These are phyloP conservation scores for Aspergillus vadensis DNA, from an alignment of 2,329 filamentous ascomycete genomes.

Conservation along the genomic window DNA sequence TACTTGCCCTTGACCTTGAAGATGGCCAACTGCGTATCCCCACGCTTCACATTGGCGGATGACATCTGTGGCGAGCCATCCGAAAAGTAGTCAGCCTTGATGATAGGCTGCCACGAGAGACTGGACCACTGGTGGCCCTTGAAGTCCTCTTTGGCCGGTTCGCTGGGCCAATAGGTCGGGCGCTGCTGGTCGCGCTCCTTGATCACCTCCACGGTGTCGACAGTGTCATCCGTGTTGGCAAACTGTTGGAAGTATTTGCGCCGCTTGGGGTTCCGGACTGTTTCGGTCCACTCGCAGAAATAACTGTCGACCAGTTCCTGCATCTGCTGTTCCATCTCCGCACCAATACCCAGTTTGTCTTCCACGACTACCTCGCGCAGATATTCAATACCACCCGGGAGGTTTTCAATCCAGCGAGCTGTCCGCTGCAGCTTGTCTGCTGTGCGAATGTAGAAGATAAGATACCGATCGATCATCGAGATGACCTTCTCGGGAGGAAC, in stretches of 20 bases:
- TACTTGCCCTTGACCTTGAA: constrained; percentile 80
- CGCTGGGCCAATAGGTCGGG: constrained; percentile 76
- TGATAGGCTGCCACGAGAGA: constrained; percentile 77
- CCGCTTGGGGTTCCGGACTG: constrained; percentile 68
- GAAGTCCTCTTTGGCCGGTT: constrained; percentile 71
- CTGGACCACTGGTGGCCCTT: constrained; percentile 65
- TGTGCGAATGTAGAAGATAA: constrained; percentile 92
- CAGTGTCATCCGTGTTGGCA: constrained; percentile 73
- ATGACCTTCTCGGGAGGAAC: constrained; percentile 80
- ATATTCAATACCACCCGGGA: constrained; percentile 82
- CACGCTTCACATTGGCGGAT: constrained; percentile 76
- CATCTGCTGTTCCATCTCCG: constrained; percentile 85
- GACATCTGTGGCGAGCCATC: constrained; percentile 68
- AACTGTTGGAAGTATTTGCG: constrained; percentile 77
- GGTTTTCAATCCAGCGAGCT: constrained; percentile 80
- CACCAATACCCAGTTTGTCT: constrained; percentile 83
- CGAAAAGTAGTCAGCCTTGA: constrained; percentile 69
- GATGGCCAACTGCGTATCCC: constrained; percentile 84
- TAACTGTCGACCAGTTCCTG: constrained; percentile 77
- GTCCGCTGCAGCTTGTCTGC: constrained; percentile 88
- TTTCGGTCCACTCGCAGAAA: constrained; percentile 92
- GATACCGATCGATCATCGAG: constrained; percentile 81
- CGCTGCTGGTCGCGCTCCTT: constrained; percentile 71
- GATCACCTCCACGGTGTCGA: constrained; percentile 70
- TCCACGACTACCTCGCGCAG: constrained; percentile 79